Base-by-base conservation (phyloP, 192 early-diverging fungal species). In the Gigaspora rosea region DNA sequence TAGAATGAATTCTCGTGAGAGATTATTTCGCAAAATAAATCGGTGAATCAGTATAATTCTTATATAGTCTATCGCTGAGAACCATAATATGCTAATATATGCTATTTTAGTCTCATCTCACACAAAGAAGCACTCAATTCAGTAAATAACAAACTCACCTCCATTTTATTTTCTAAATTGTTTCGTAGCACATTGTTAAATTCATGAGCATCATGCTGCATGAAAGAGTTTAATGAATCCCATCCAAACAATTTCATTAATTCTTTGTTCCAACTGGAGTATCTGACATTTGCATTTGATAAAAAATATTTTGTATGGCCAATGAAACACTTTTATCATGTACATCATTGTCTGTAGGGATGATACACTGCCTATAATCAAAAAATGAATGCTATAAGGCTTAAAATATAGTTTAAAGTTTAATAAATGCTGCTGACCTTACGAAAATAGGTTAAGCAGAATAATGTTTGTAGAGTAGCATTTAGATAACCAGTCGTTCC, bases 401-500 rank as follows among this genome's bases (percentile, higher is more conserved):
- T 41, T 41, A 41, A 41, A 41, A n/a, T n/a, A 27, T 27, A 0
- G 8, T 47, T n/a, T 18, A 18, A 18, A n/a, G 36, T 7, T 18
- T 46, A 10, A 66, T 10, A 20, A 9, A 36, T n/a, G 4, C 33
- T 46, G 51, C 69, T 33, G 9, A 65, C 73, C 79, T 92, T 94
- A 71, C 97, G 91, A 81, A 99, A 97, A 78, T 92, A 92, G 79
- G 91, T 97, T 11, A 95, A 97, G 77, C 93, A 96, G 78, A 93
- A 98, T 46, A 98, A 85, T 27, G 94, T 95, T 80, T 99, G 98
- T 58, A 99, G 87, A 20, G 98, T 85, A 63, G 96, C 96, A 85
- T 98, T 99, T 95, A 99, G 96, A 81, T 99, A 99, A 84, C 98
- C 96, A 0, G 98, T 99, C 1, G 96, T 95, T n/a, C 96, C 98